phyloP scores from a whole-genome alignment of 2,329 filamentous ascomycete species.

The Biscogniauxia mediterranea region DNA sequence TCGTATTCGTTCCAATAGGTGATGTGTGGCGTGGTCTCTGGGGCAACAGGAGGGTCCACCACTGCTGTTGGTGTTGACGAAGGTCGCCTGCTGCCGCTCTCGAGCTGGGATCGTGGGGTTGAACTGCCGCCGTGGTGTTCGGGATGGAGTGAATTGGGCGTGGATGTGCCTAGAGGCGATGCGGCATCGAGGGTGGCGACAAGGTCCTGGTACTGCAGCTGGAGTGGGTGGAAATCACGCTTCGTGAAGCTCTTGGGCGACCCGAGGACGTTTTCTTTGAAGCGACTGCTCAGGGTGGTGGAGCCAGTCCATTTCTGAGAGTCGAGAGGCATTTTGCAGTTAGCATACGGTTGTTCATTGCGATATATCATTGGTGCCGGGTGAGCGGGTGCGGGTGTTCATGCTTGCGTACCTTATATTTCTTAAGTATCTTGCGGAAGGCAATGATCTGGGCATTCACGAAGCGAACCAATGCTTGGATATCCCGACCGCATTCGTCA shows the following conservation, averaged over 20 bases:
- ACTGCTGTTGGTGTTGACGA: slow-evolving; percentile 16
- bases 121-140: slow-evolving; percentile 13
- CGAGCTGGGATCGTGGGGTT: slow-evolving; percentile 10
- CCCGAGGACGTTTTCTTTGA: slow-evolving; percentile 64
- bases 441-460: slow-evolving; percentile 70
- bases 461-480: slow-evolving; percentile 69
- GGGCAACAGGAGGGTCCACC: no score
- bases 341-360: not conserved
- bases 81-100: slow-evolving; percentile 17
- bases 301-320: slow-evolving; percentile 78
- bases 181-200: slow-evolving; percentile 46
- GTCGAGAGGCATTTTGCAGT: not conserved
- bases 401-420: slow-evolving; percentile 61
- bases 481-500: slow-evolving; percentile 65
- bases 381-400: no score
- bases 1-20: slow-evolving; percentile 87
- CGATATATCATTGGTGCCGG: no score
- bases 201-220: slow-evolving; percentile 50
- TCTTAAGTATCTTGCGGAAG: slow-evolving; percentile 81
- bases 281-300: slow-evolving; percentile 59
- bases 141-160: slow-evolving; percentile 13
- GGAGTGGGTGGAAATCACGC: slow-evolving; percentile 58
- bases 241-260: slow-evolving; percentile 70
- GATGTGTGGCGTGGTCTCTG: slow-evolving; percentile 11
- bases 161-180: slow-evolving; percentile 33